Evolutionary conservation across 2,329 filamentous ascomycete species (phyloP).

Genomic region (Fusarium staphyleae): DNA sequence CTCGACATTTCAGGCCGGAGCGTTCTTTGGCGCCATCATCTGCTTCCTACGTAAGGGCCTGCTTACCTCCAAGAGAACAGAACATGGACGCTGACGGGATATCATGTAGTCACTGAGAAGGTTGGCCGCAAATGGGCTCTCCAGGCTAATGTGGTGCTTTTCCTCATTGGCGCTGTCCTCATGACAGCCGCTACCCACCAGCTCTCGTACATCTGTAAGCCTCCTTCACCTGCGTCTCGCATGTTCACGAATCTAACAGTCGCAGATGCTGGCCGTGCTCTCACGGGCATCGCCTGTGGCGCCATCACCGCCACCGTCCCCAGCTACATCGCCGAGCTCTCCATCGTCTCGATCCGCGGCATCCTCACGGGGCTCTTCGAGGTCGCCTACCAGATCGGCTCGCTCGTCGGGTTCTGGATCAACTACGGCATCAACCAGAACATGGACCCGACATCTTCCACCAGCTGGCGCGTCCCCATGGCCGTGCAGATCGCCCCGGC

Average conservation of each 20-base stretch:
- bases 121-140: slow-evolving; percentile 60
- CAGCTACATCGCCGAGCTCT: slow-evolving; percentile 69
- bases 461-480: slow-evolving; percentile 58
- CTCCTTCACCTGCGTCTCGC: fast-evolving
- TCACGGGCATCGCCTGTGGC: slow-evolving; percentile 65
- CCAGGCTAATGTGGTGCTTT: slow-evolving; percentile 53
- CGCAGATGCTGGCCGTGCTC: slow-evolving; percentile 63
- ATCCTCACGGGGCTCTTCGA: slow-evolving; percentile 62
- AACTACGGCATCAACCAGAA: slow-evolving; percentile 54
- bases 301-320: slow-evolving; percentile 65
- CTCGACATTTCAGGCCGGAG: slow-evolving; percentile 56
- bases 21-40: slow-evolving; percentile 60
- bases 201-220: slow-evolving; percentile 53
- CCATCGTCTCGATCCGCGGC: slow-evolving; percentile 64
- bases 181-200: slow-evolving; percentile 52
- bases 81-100: not conserved
- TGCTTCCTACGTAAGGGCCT: slow-evolving; percentile 49
- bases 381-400: slow-evolving; percentile 62
- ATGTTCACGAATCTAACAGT: not conserved
- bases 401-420: slow-evolving; percentile 60
- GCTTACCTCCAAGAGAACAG: not conserved
- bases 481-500: slow-evolving; percentile 56
- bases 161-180: slow-evolving; percentile 53
- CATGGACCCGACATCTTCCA: slow-evolving; percentile 44
- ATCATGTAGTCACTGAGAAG: slow-evolving; percentile 50